Percentiles rank a stretch among this genome's conserved stretches.
phyloP scores from a whole-genome alignment of 441 rosid genomes.

The Corymbia calophylla region DNA sequence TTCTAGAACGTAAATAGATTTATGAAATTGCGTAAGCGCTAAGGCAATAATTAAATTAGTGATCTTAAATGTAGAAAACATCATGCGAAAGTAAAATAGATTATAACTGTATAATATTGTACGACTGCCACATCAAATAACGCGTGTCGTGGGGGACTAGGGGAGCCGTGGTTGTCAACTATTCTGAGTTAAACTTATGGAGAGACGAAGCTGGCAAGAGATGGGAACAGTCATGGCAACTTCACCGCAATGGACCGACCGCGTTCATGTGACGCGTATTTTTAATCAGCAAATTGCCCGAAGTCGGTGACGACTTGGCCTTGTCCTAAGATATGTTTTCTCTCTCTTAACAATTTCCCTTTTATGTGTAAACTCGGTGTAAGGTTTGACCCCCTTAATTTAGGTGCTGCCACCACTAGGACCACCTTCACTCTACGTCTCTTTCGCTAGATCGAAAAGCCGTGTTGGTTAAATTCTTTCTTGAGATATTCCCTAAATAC shows the following conservation, averaged over 20 bases:
- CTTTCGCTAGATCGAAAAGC: fast-evolving
- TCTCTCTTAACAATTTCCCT: not conserved
- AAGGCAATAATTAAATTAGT: not conserved
- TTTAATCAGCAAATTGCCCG: not conserved
- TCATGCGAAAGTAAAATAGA: too few species aligned
- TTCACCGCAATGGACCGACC: not conserved
- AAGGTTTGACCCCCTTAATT: not conserved
- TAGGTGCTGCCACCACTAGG: fast-evolving
- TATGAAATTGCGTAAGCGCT: not conserved
- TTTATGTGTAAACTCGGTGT: not conserved
- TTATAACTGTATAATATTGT: too few species aligned
- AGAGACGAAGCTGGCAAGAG: not conserved
- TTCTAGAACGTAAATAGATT: not conserved
- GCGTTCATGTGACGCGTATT: not conserved
- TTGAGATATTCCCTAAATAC: not conserved
- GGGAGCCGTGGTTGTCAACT: not conserved
- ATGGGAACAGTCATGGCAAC: not conserved
- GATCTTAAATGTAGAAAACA: too few species aligned
- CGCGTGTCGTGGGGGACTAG: not conserved
- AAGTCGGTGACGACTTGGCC: not conserved
- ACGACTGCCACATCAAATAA: too few species aligned
- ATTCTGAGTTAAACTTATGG: not conserved
- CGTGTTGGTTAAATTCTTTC: not conserved
- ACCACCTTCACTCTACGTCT: not conserved
- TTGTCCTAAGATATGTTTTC: not conserved